Conservation (phyloP, 345 rosid genomes). For the Eucalyptus albens region DNA sequence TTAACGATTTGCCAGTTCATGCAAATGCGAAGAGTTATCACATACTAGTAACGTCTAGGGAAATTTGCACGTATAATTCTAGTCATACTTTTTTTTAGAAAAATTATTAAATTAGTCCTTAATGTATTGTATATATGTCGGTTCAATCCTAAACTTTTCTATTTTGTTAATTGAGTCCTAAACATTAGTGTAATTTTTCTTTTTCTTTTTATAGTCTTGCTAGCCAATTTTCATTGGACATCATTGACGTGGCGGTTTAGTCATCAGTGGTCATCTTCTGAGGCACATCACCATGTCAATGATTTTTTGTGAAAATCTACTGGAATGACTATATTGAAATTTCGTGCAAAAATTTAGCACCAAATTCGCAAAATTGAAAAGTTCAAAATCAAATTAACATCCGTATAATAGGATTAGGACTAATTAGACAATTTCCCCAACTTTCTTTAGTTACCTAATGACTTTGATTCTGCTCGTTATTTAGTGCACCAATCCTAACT, state of each 20-base stretch:
- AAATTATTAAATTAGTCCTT: neutral
- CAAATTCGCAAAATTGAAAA: neutral
- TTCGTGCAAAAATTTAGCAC: accelerated
- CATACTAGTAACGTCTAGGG: neutral
- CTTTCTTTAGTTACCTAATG: neutral
- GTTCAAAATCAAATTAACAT: neutral
- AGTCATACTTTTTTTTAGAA: neutral
- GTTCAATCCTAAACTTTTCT: neutral
- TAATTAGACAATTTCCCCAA: neutral
- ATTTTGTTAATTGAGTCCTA: neutral
- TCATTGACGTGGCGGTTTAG: neutral
- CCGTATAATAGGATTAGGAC: neutral
- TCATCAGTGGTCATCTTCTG: neutral
- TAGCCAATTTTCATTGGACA: neutral
- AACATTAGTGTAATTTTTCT: neutral
- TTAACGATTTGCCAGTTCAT: neutral
- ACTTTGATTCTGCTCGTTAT: neutral
- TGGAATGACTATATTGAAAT: neutral
- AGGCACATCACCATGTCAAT: neutral
- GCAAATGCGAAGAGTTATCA: neutral
- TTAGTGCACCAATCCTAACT: neutral
- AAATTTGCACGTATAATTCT: neutral
- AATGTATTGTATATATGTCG: neutral
- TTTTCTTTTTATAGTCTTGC: neutral
- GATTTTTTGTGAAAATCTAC: neutral